Conservation (phyloP, 805 yeast genomes). For the Spathaspora arborariae region DNA sequence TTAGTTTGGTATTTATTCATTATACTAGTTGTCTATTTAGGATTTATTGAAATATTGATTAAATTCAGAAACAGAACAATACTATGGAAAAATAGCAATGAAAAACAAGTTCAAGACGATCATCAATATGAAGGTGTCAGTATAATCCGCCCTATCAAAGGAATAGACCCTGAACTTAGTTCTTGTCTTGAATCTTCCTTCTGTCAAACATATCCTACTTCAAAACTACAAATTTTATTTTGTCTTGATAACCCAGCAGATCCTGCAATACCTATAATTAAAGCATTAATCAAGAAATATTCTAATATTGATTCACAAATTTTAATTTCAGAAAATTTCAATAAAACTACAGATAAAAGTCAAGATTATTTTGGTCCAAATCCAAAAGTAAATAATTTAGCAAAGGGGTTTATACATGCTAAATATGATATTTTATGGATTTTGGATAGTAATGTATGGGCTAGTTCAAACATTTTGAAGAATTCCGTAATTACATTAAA, state of each 20-base stretch:
- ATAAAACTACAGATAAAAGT: constrained; percentile 12
- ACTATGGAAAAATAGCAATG: not conserved
- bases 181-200: constrained; percentile 67
- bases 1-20: constrained; percentile 40
- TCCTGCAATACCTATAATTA: constrained; percentile 59
- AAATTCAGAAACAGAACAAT: constrained; percentile 21
- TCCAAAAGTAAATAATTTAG: constrained; percentile 82
- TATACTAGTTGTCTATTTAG: constrained; percentile 32
- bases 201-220: constrained; percentile 59
- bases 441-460: constrained; percentile 83
- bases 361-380: constrained; percentile 72
- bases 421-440: constrained; percentile 77
- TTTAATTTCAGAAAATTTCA: constrained; percentile 33
- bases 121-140: constrained; percentile 48
- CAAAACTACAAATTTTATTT: constrained; percentile 64
- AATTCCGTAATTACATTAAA: constrained; percentile 57
- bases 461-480: constrained; percentile 55
- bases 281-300: constrained; percentile 46
- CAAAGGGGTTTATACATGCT: constrained; percentile 73
- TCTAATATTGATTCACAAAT: constrained; percentile 58
- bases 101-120: constrained; percentile 1
- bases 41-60: constrained; percentile 35
- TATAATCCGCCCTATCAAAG: constrained; percentile 78
- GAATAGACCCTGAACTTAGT: constrained; percentile 72
- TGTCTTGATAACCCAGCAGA: constrained; percentile 67